Evolutionary conservation across 805 yeast species (phyloP).

Genomic region (Metschnikowia gelsemii): DNA sequence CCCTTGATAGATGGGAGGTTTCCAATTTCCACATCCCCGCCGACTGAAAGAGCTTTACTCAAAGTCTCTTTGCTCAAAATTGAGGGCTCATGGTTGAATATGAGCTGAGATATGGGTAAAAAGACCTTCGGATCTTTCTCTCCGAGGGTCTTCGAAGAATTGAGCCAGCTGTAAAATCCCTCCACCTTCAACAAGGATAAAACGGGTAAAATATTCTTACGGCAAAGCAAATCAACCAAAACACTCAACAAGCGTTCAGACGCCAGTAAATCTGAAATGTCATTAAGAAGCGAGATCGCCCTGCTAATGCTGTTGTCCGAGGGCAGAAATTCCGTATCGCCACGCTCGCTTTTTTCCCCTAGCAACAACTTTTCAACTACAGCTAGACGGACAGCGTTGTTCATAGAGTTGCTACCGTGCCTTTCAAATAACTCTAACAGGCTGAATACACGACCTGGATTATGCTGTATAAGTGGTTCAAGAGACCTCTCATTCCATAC

Average conservation of each 20-base stretch:
- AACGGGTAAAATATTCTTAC: conserved; percentile 3
- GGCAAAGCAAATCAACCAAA: conserved; percentile 11
- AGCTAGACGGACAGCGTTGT: conserved; percentile 25
- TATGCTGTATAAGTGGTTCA: conserved; percentile 25
- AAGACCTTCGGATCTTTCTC: conserved; percentile 2
- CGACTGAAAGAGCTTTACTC: conserved; percentile 7
- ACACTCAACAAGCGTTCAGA: neutral
- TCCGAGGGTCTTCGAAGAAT: conserved; percentile 1
- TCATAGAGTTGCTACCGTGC: conserved; percentile 20
- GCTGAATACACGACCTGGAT: conserved; percentile 54
- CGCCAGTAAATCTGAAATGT: neutral
- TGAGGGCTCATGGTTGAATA: conserved; percentile 16
- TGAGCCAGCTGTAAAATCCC: conserved; percentile 11
- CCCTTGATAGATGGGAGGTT: neutral
- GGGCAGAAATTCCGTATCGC: conserved; percentile 27
- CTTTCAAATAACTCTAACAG: conserved; percentile 48
- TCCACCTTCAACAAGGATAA: conserved; percentile 6
- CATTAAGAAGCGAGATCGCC: conserved; percentile 18
- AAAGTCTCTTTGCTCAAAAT: conserved; percentile 18
- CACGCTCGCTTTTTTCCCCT: conserved; percentile 38
- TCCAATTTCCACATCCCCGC: neutral
- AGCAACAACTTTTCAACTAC: conserved; percentile 37
- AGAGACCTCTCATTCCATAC: conserved; percentile 18
- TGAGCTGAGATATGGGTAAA: conserved; percentile 13
- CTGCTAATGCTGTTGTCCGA: conserved; percentile 13